Base-by-base conservation (phyloP, 805 yeast species). In the Saccharomycopsis selenospora region DNA sequence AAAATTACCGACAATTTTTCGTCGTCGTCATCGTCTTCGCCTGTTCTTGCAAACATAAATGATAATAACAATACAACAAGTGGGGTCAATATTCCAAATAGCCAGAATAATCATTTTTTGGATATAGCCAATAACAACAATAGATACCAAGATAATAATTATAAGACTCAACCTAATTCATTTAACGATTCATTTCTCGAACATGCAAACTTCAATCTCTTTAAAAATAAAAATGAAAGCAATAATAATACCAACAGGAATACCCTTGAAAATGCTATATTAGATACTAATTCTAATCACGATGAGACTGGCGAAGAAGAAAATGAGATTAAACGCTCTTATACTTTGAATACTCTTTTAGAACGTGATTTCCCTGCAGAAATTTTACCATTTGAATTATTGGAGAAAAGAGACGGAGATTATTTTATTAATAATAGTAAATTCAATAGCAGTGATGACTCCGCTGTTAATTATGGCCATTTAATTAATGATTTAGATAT, bases 291-390 rank as follows among this genome's bases (percentile, higher is more conserved):
- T 36, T n/a, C 14, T 14, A 36, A 13, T 18, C 13, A 28, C 33
- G 10, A 10, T n/a, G 33, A 28, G 33, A 10, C 33, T 10, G 33
- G n/a, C 33, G 33, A 28, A n/a, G 13, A 10, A 10, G 33, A n/a
- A n/a, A n/a, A 10, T 10, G 5, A 17, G 20, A 10, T 33, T 20
- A 33, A 20, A 33, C 38, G 17, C 38, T 4, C 8, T 20, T 14
- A 6, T 20, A 33, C 38, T 14, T 14, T 33, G 18, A 33, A 33
- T 14, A 53, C 56, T 7, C 40, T 53, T 10, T 36, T 53, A n/a
- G 56, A 53, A 36, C 36, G 56, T 8, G 56, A 53, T 40, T 53
- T 53, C 36, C 56, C 56, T 6, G 54, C 52, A 23, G 56, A 53
- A 27, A 53, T 53, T 22, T 38, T 51, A 8, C 54, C 56, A 3